Evolutionary conservation across 768 basidiomycete species (phyloP).

Genomic region (Albatrellus ellisii): DNA sequence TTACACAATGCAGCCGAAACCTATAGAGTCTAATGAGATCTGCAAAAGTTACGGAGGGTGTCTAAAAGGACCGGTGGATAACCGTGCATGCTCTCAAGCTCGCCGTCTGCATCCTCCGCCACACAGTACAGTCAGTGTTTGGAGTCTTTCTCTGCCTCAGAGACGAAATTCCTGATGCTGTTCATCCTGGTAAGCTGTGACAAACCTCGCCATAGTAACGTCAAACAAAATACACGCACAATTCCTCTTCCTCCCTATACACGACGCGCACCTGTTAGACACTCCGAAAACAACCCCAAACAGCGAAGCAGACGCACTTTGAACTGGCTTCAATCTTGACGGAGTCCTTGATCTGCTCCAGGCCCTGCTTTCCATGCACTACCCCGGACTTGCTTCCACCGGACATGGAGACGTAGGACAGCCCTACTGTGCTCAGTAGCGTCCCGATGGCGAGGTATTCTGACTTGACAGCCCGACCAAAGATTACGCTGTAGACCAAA

Average conservation of each 20-base stretch:
- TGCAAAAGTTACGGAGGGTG: too few species aligned
- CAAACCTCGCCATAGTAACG: constrained; percentile 14
- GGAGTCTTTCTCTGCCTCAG: constrained; percentile 68
- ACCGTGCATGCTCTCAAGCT: too few species aligned
- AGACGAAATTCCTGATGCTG: constrained; percentile 72
- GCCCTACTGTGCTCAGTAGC: constrained; percentile 41
- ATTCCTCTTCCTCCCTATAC: constrained; percentile 70
- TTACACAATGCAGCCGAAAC: too few species aligned
- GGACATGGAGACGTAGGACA: constrained; percentile 37
- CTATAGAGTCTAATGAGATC: too few species aligned
- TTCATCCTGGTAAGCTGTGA: constrained; percentile 34
- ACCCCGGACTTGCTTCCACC: constrained; percentile 39
- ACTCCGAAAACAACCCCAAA: constrained; percentile 2
- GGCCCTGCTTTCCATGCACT: constrained; percentile 24
- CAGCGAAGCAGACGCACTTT: constrained; percentile 31
- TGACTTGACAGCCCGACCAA: constrained; percentile 71
- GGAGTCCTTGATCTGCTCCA: constrained; percentile 40
- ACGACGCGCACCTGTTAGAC: not conserved
- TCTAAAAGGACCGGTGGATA: too few species aligned
- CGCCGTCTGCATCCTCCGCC: too few species aligned
- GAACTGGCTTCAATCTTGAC: constrained; percentile 56
- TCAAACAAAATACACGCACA: constrained; percentile 37
- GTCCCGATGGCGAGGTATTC: constrained; percentile 69
- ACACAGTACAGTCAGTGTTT: too few species aligned
- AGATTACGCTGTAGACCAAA: constrained; percentile 39